Evolutionary conservation across 192 early-diverging fungal species (phyloP).

Genomic region (Pilobolus umbonatus): DNA sequence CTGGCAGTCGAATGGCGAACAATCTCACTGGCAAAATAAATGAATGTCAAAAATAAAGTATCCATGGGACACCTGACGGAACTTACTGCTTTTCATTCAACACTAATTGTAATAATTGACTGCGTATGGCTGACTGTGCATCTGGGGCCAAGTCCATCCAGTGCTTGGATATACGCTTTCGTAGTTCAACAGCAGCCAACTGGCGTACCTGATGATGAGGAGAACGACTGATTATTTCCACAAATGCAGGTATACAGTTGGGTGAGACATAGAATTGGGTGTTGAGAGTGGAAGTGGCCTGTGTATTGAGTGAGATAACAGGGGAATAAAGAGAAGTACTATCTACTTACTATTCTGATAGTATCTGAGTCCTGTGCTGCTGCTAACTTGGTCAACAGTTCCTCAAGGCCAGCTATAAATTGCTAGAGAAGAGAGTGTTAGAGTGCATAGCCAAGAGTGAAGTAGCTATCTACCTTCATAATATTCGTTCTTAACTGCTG

Average conservation of each 20-base stretch:
- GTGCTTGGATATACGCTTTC: conserved; percentile 74
- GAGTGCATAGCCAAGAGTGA: no score
- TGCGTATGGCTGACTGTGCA: conserved; percentile 56
- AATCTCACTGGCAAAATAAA: conserved; percentile 40
- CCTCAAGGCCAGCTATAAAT: conserved; percentile 32
- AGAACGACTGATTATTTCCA: conserved; percentile 63
- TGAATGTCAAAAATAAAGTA: background rate
- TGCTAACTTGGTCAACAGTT: conserved; percentile 31
- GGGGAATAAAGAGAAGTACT: background rate
- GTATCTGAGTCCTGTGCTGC: conserved; percentile 33
- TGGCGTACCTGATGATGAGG: conserved; percentile 70
- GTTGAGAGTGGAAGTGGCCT: conserved; percentile 70
- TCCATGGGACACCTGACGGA: background rate
- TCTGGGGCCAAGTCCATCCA: conserved; percentile 65
- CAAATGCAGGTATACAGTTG: conserved; percentile 75
- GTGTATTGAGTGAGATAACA: background rate
- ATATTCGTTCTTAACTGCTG: no score
- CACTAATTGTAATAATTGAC: conserved; percentile 61
- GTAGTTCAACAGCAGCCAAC: conserved; percentile 83
- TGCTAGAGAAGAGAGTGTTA: conserved; percentile 8
- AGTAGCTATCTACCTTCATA: no score
- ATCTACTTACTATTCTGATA: conserved; percentile 30
- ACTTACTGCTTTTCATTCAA: conserved; percentile 65
- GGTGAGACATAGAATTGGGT: conserved; percentile 65
- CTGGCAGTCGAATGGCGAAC: conserved; percentile 77